These are phyloP conservation scores for Tausonia pullulans DNA, from an alignment of 1,284 basidiomycete species.

Conservation along the genomic window DNA sequence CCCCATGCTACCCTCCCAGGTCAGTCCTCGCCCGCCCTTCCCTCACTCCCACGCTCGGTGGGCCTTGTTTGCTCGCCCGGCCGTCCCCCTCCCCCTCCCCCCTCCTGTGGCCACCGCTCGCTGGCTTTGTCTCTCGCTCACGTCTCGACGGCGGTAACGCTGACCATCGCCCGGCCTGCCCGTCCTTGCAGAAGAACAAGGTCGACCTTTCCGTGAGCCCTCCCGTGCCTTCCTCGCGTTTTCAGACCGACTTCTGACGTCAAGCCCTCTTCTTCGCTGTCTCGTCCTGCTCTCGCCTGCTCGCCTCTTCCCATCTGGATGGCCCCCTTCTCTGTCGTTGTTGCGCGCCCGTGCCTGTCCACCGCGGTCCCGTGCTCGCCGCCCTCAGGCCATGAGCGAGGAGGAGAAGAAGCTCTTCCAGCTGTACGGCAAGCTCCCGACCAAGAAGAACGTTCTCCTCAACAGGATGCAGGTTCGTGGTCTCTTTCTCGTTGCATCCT, in stretches of 20 bases:
- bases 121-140: no score
- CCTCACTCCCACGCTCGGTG: not conserved
- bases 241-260: not conserved
- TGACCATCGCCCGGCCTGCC: no score
- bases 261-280: not conserved
- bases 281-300: not conserved
- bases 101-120: not conserved
- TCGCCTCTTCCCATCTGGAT: not conserved
- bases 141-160: no score
- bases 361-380: not conserved
- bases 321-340: not conserved
- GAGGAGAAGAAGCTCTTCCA: slow-evolving; percentile 84
- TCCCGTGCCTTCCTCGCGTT: not conserved
- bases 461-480: slow-evolving; percentile 73
- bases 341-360: not conserved
- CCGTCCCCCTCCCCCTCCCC: not conserved
- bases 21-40: not conserved
- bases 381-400: slow-evolving; percentile 56
- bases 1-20: no score
- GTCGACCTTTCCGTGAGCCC: slow-evolving; percentile 13
- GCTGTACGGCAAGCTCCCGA: slow-evolving; percentile 78
- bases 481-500: slow-evolving; percentile 7
- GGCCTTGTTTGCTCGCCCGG: no score
- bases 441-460: slow-evolving; percentile 72
- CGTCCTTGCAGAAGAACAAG: slow-evolving; percentile 9